Evolutionary conservation across 768 basidiomycete species (phyloP).

Genomic region (Lactifluus echinatus): DNA sequence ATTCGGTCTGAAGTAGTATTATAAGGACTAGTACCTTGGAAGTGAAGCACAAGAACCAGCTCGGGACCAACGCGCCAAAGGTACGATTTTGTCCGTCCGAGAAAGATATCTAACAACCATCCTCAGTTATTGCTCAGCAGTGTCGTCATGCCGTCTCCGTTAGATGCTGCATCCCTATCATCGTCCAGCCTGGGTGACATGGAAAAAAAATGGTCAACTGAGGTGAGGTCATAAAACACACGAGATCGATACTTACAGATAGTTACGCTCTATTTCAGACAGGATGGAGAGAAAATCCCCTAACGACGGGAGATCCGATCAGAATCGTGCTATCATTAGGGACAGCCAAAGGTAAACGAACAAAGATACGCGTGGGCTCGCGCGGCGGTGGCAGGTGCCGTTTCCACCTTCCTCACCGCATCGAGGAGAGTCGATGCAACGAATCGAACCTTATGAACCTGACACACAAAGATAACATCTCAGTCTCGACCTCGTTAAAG

Average conservation of each 20-base stretch:
- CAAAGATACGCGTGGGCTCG: conserved; percentile 84
- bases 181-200: conserved; percentile 49
- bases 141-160: conserved; percentile 44
- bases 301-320: conserved; percentile 24
- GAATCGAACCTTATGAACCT: conserved; percentile 90
- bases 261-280: conserved; percentile 87
- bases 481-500: not conserved
- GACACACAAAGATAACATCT: conserved; percentile 14
- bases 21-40: conserved; percentile 3
- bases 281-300: conserved; percentile 91
- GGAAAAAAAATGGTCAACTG: not conserved
- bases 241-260: conserved; percentile 45
- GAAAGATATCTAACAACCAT: not conserved
- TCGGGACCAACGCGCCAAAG: conserved; percentile 4
- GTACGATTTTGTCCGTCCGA: conserved; percentile 11
- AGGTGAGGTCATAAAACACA: not conserved
- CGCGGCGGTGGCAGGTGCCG: conserved; percentile 69
- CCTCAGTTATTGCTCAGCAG: conserved; percentile 22
- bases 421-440: conserved; percentile 87
- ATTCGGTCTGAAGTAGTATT: conserved; percentile 1
- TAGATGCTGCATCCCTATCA: conserved; percentile 55
- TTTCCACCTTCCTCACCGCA: conserved; percentile 73
- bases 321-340: not conserved
- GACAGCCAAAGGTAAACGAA: conserved; percentile 32
- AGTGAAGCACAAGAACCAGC: not conserved